These are phyloP conservation scores for Aspergillus sp. DNA, from an alignment of 2,329 filamentous ascomycete species.

Conservation along the genomic window DNA sequence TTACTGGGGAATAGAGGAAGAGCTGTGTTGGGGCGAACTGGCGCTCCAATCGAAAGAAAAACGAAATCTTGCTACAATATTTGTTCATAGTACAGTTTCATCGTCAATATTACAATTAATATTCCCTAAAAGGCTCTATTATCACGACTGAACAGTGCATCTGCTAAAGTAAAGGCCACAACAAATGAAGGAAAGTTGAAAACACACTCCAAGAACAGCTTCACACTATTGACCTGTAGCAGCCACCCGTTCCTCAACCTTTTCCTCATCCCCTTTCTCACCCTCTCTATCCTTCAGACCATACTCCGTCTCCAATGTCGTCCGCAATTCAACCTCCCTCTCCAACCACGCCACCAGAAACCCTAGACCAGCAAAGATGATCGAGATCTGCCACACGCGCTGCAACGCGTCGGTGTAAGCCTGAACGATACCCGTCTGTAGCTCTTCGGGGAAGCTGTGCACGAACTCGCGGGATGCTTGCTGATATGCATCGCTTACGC, in stretches of 20 bases:
- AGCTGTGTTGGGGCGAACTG: too few species aligned
- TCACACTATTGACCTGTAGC: neutral
- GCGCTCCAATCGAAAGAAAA: too few species aligned
- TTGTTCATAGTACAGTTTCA: too few species aligned
- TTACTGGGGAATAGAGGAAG: too few species aligned
- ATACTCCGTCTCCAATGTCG: constrained; percentile 17
- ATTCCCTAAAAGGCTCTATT: neutral
- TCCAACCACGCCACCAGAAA: constrained; percentile 13
- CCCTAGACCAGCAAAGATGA: constrained; percentile 15
- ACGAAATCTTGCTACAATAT: too few species aligned
- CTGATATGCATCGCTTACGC: neutral
- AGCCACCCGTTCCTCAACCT: neutral
- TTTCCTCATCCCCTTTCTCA: neutral
- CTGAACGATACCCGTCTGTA: neutral
- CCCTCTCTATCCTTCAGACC: neutral
- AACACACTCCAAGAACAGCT: neutral
- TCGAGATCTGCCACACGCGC: constrained; percentile 16
- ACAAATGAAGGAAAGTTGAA: neutral
- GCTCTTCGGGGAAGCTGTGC: neutral
- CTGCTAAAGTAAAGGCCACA: neutral
- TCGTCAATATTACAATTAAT: too few species aligned
- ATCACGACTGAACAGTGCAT: neutral
- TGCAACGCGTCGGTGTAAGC: constrained; percentile 11
- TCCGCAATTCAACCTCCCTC: constrained; percentile 13
- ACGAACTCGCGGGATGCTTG: neutral